Evolutionary conservation across 169 alveolate genomes (phyloP).

Genomic region (Miamiensis avidus): DNA sequence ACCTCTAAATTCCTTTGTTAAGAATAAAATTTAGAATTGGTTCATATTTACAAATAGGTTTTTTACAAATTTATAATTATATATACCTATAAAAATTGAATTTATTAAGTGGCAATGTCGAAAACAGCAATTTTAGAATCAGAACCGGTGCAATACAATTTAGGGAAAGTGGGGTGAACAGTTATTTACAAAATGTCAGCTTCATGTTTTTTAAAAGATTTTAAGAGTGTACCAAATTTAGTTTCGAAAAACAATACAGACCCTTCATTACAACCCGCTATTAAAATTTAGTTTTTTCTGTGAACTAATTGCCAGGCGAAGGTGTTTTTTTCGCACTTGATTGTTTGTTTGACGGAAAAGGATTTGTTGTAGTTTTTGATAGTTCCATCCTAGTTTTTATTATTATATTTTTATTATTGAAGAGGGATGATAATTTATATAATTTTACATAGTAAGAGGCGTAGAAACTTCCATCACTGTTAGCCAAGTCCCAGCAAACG

Average conservation of each 20-base stretch:
- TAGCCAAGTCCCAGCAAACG: not conserved
- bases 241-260: constrained; percentile 12
- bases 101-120: not conserved
- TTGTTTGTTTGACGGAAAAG: not conserved
- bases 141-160: constrained; percentile 13
- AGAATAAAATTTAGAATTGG: not conserved
- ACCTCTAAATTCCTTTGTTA: constrained; percentile 21
- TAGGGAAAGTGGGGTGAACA: not conserved
- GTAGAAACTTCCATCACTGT: not conserved
- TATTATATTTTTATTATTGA: too few relatives aligned
- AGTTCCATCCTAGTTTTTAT: not conserved
- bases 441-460: not conserved
- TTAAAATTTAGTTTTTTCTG: not conserved
- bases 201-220: constrained; percentile 27
- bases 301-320: not conserved
- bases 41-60: not conserved
- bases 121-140: constrained; percentile 21
- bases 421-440: too few relatives aligned
- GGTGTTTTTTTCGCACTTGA: not conserved
- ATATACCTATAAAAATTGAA: not conserved
- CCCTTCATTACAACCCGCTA: constrained; percentile 25
- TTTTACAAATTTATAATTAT: too few relatives aligned
- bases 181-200: constrained; percentile 7
- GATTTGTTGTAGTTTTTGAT: too few relatives aligned
- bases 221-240: constrained; percentile 14